phyloP scores from a whole-genome alignment of 2,329 filamentous ascomycete genomes.

The Beauveria medogensis region DNA sequence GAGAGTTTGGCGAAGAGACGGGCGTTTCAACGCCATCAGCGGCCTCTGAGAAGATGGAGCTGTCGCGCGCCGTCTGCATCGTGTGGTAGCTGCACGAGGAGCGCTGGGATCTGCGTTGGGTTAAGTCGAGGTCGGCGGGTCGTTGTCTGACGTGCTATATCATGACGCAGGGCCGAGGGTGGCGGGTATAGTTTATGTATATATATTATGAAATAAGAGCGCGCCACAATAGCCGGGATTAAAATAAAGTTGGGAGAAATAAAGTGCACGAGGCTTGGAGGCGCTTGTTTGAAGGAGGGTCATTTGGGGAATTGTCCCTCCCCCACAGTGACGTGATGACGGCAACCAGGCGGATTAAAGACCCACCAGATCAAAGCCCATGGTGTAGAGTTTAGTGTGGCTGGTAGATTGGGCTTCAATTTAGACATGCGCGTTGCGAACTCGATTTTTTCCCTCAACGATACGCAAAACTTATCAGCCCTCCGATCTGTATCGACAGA shows the following conservation, averaged over 20 bases:
- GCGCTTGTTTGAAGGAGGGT: background rate
- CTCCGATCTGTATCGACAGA: no score
- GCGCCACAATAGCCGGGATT: background rate
- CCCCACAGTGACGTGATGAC: slow-evolving; percentile 11
- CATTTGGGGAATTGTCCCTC: background rate
- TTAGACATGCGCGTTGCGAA: background rate
- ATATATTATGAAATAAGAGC: background rate
- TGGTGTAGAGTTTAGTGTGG: background rate
- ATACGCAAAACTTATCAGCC: background rate
- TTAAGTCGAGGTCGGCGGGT: background rate
- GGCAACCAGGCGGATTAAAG: background rate
- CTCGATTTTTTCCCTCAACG: background rate
- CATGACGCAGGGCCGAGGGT: slow-evolving; percentile 1
- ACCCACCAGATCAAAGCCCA: background rate
- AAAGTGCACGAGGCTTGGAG: background rate
- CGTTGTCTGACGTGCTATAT: slow-evolving; percentile 11
- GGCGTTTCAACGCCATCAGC: slow-evolving; percentile 37
- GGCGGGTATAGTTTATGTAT: background rate
- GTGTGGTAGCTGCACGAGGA: slow-evolving; percentile 9
- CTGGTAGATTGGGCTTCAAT: background rate
- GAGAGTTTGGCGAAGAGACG: slow-evolving; percentile 44
- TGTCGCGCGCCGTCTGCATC: slow-evolving; percentile 21
- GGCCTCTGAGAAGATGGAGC: slow-evolving; percentile 24
- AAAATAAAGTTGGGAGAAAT: background rate
- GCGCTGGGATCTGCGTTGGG: slow-evolving; percentile 1